A percentile compares a stretch with the other conserved stretches of the same genome.
These are phyloP conservation scores for Boletus rubescentipes DNA, from an alignment of 768 basidiomycete species.

Conservation along the genomic window DNA sequence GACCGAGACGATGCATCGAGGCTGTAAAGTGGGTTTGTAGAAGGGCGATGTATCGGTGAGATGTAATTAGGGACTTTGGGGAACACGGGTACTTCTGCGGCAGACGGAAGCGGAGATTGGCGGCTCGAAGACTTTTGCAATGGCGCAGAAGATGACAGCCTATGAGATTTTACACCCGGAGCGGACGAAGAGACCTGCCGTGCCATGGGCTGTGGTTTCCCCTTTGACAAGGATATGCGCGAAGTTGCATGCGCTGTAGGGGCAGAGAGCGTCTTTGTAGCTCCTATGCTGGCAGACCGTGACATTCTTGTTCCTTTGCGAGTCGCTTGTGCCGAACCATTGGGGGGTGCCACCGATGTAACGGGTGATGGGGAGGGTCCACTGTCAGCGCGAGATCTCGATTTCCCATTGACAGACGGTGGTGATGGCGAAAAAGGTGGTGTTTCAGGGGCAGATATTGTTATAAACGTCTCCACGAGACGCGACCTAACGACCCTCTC, in stretches of 20 bases:
- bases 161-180: slow-evolving; percentile 20
- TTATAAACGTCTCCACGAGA: slow-evolving; percentile 75
- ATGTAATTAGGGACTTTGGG: slow-evolving; percentile 60
- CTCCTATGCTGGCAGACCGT: slow-evolving; percentile 17
- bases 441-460: slow-evolving; percentile 45
- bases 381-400: slow-evolving; percentile 27
- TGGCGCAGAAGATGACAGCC: slow-evolving; percentile 23
- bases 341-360: not conserved
- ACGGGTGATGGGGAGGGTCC: slow-evolving; percentile 16
- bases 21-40: slow-evolving; percentile 77
- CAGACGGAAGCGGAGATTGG: slow-evolving; percentile 21
- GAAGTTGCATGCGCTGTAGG: slow-evolving; percentile 4
- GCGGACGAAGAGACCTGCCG: slow-evolving; percentile 23
- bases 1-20: slow-evolving; percentile 50
- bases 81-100: slow-evolving; percentile 11
- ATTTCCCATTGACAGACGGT: slow-evolving; percentile 23
- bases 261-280: slow-evolving; percentile 14
- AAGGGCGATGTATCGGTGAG: slow-evolving; percentile 77
- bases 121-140: slow-evolving; percentile 26
- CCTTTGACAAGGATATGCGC: slow-evolving; percentile 14
- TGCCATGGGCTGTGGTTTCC: slow-evolving; percentile 15
- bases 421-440: slow-evolving; percentile 26
- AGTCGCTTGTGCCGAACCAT: slow-evolving; percentile 1
- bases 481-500: slow-evolving; percentile 73
- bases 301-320: slow-evolving; percentile 16